Evolutionary conservation across 2,329 filamentous ascomycete genomes (phyloP).

Genomic region (Phialophora verrucosa): DNA sequence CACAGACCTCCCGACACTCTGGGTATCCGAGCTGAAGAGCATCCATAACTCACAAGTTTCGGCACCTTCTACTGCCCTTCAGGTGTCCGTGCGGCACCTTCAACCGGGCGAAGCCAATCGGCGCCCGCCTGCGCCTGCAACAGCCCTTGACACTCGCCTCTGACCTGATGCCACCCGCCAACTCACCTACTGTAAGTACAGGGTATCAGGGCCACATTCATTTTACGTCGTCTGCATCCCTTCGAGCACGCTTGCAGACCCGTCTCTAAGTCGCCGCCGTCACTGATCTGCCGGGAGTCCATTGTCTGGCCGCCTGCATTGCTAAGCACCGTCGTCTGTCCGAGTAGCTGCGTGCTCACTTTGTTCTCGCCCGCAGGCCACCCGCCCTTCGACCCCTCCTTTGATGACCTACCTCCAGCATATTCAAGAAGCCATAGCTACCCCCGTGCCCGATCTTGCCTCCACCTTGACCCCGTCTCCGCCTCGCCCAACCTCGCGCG

Average conservation of each 20-base stretch:
- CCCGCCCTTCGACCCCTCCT: constrained; percentile 38
- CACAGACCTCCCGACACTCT: not conserved
- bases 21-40: not conserved
- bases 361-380: constrained; percentile 37
- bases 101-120: not conserved
- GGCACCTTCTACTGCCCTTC: not conserved
- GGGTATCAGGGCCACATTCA: not conserved
- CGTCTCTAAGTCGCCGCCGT: not conserved
- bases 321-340: not conserved
- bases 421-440: constrained; percentile 52
- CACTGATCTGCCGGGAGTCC: not conserved
- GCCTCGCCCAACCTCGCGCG: not conserved
- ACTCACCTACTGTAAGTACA: constrained; percentile 50
- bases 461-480: constrained; percentile 49
- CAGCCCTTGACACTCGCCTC: constrained; percentile 5
- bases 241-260: not conserved
- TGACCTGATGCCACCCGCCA: constrained; percentile 50
- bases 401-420: constrained; percentile 54
- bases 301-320: not conserved
- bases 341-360: constrained; percentile 29
- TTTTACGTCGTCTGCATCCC: not conserved
- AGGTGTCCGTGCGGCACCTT: not conserved
- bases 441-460: constrained; percentile 58
- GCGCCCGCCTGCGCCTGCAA: not conserved
- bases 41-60: not conserved